A percentile compares a stretch with the other conserved stretches of the same genome.
These are phyloP conservation scores for Globisporangium uncinulatum DNA, from an alignment of 352 stramenopile genomes.

Conservation along the genomic window DNA sequence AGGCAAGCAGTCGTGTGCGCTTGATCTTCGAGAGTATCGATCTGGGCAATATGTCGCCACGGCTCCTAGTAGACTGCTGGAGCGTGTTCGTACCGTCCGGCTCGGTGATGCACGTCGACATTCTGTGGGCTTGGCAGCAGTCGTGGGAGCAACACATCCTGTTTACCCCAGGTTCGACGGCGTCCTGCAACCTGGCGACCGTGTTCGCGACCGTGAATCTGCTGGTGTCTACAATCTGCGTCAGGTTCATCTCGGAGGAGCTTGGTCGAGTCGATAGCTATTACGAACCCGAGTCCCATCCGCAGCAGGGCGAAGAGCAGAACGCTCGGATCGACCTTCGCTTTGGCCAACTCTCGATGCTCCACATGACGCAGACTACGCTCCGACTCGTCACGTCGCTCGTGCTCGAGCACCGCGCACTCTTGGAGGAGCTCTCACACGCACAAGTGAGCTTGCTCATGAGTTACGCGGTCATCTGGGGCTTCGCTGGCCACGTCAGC, in stretches of 20 bases:
- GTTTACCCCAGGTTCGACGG: conserved; percentile 1
- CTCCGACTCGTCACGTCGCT: conserved; percentile 27
- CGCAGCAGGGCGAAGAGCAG: not conserved
- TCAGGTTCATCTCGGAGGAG: conserved; percentile 25
- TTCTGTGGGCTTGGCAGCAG: conserved; percentile 1
- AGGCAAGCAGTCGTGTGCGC: conserved; percentile 5
- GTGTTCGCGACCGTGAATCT: conserved; percentile 25
- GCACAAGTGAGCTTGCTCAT: conserved; percentile 26
- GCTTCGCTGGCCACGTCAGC: conserved; percentile 33
- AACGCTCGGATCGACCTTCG: conserved; percentile 2
- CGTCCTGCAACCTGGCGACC: conserved; percentile 7
- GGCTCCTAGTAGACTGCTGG: conserved; percentile 10
- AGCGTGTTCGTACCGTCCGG: conserved; percentile 1
- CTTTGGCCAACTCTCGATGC: conserved; percentile 35
- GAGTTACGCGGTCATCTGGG: conserved; percentile 47
- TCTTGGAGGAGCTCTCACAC: conserved; percentile 24
- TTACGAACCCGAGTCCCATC: not conserved
- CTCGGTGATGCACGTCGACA: conserved; percentile 4
- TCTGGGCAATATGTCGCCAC: conserved; percentile 7
- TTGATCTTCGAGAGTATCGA: conserved; percentile 14
- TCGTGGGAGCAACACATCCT: conserved; percentile 5
- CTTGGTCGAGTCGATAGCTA: not conserved
- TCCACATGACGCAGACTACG: conserved; percentile 30
- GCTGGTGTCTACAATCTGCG: conserved; percentile 23
- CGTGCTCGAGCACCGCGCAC: conserved; percentile 31